Evolutionary conservation across 2,329 filamentous ascomycete genomes (phyloP).

Genomic region (Fusarium lateritium): DNA sequence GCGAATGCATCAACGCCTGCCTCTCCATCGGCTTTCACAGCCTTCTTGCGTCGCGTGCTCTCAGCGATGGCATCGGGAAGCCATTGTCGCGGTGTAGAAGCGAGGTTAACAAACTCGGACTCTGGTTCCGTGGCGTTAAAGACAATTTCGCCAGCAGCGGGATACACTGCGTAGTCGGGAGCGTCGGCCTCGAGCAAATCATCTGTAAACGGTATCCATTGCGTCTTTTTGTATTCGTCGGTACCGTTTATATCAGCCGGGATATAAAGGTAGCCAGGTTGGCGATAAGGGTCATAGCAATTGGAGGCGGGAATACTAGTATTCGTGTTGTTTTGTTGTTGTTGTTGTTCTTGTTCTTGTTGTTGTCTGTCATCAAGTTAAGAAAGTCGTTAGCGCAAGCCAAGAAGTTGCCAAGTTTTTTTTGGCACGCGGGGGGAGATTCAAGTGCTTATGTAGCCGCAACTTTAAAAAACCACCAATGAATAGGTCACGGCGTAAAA

Average conservation of each 20-base stretch:
- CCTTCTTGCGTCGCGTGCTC: slow-evolving; percentile 27
- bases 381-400: slow-evolving; percentile 23
- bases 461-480: not conserved
- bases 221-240: slow-evolving; percentile 73
- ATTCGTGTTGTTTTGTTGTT: not conserved
- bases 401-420: slow-evolving; percentile 28
- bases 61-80: slow-evolving; percentile 32
- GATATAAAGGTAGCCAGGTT: slow-evolving; percentile 71
- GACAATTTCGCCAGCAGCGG: slow-evolving; percentile 64
- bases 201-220: slow-evolving; percentile 38
- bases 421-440: not conserved
- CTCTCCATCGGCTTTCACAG: slow-evolving; percentile 4
- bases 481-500: not conserved
- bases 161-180: slow-evolving; percentile 60
- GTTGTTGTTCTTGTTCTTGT: not conserved
- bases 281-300: slow-evolving; percentile 57
- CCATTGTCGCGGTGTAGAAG: slow-evolving; percentile 40
- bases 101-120: slow-evolving; percentile 10
- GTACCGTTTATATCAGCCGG: slow-evolving; percentile 54
- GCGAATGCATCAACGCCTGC: slow-evolving; percentile 12
- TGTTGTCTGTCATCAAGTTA: slow-evolving; percentile 11
- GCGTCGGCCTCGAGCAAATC: slow-evolving; percentile 73
- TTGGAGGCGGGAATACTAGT: slow-evolving; percentile 5
- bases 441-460: not conserved
- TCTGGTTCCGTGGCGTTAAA: slow-evolving; percentile 74